Conservation (phyloP, 306 rosid genomes). For the Begonia loranthoides region DNA sequence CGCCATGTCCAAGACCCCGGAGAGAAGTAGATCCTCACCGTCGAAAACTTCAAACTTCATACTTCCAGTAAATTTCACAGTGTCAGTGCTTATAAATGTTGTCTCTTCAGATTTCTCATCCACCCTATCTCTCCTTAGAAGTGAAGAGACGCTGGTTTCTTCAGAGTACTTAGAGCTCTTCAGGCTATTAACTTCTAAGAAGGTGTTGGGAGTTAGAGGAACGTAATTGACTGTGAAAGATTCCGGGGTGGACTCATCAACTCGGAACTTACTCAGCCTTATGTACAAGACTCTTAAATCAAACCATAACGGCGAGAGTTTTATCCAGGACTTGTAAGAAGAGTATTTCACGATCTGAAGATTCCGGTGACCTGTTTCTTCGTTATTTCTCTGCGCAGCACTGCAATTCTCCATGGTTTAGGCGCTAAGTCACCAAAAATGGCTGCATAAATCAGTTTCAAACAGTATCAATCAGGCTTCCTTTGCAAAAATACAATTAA, state of each 20-base stretch:
- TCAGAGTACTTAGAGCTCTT: slow-evolving; percentile 43
- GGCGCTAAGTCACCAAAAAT: slow-evolving; percentile 22
- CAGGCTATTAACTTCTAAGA: slow-evolving; percentile 67
- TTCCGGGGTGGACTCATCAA: slow-evolving; percentile 58
- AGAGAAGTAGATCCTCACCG: slow-evolving; percentile 49
- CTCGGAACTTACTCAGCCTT: slow-evolving; percentile 49
- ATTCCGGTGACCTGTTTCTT: slow-evolving; percentile 15
- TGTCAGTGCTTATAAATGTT: slow-evolving; percentile 74
- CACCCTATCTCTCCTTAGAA: slow-evolving; percentile 68
- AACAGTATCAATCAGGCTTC: too few relatives aligned
- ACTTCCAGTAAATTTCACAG: slow-evolving; percentile 55
- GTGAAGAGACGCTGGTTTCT: slow-evolving; percentile 38
- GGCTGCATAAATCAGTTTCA: too few relatives aligned
- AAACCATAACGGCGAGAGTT: slow-evolving; percentile 41
- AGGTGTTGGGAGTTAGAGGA: slow-evolving; percentile 61
- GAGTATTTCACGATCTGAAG: slow-evolving; percentile 53
- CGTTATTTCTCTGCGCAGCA: slow-evolving; percentile 27
- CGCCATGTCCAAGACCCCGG: slow-evolving; percentile 59
- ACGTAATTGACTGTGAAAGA: slow-evolving; percentile 50
- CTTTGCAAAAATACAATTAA: too few relatives aligned
- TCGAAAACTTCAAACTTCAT: slow-evolving; percentile 68
- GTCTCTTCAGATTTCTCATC: slow-evolving; percentile 77
- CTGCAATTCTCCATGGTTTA: slow-evolving; percentile 36
- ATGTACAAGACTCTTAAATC: slow-evolving; percentile 78
- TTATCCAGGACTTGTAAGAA: slow-evolving; percentile 14